phyloP scores from a whole-genome alignment of 257 asterid species.

The Solanum paucissectum region DNA sequence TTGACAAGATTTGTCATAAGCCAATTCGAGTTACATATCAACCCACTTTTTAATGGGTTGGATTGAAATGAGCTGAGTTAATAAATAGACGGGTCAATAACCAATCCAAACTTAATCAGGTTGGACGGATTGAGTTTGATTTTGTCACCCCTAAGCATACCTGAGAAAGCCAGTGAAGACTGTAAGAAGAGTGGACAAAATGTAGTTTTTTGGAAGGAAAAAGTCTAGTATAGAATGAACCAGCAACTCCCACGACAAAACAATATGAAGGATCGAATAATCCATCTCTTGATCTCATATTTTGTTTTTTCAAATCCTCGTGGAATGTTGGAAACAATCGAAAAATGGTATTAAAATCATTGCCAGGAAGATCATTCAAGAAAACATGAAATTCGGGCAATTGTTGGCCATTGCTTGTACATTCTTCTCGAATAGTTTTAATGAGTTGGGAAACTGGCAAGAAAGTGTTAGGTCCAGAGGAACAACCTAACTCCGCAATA shows the following conservation, averaged over 20 bases:
- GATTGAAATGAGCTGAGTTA: too few relatives aligned
- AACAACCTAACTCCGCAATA: slow-evolving; percentile 63
- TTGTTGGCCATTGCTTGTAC: not conserved
- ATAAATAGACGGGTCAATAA: too few relatives aligned
- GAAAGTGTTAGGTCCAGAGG: slow-evolving; percentile 58
- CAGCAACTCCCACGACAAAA: not conserved
- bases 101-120: too few relatives aligned
- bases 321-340: not conserved
- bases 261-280: not conserved
- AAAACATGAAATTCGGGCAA: slow-evolving; percentile 34
- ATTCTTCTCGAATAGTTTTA: not conserved
- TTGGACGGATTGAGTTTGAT: too few relatives aligned
- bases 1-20: too few relatives aligned
- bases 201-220: not conserved
- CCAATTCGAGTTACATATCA: too few relatives aligned
- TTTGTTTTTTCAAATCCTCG: not conserved
- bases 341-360: slow-evolving; percentile 11
- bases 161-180: not conserved
- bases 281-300: not conserved
- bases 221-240: not conserved
- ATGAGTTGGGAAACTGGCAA: not conserved
- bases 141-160: too few relatives aligned
- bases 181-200: not conserved
- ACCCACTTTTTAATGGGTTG: too few relatives aligned
- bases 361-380: slow-evolving; percentile 52